Base-by-base conservation (phyloP, 1,284 basidiomycete genomes). In the Schizophyllum amplum region DNA sequence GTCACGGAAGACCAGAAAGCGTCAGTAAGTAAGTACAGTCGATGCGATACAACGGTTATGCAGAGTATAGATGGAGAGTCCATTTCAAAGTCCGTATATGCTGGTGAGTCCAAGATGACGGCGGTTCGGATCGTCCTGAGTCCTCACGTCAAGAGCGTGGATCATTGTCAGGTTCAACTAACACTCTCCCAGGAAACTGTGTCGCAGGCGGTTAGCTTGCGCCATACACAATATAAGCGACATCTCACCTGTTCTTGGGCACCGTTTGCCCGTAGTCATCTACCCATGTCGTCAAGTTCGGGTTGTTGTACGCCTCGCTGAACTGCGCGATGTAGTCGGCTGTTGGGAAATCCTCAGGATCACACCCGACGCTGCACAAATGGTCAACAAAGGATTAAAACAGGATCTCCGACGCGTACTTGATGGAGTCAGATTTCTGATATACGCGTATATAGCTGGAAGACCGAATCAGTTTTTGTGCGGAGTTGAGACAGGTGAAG, bases 321-420 rank as follows among this genome's bases (percentile, higher is more conserved):
- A 56, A 87, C 86, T 81, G 68, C 26, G 86, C 73, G 65, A 92
- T 92, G 66, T 92, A 92, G 21, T 77, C 74, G 52, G 75, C 69
- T 0, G 94, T 96, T 0, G 93, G 94, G 70, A 84, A 87, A 54
- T 82, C 80, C 22, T 73, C 68, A 1, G 93, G 93, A 66, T 94
- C 88, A 66, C 94, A 96, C 1, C 92, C 91, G 42, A 92, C 76
- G 67, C 90, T 91, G 55, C 86, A 80, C 7, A 77, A 67, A 55
- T 81, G 70, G 59, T 80, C 77, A 42, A 17, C 17, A 17, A 42
- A 42, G 3, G 33, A 42, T 13, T 9, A 3, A 42, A 17, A 4
- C 4, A 9, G 7, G 13, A 42, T 42, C 17, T 3, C 13, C 2
- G 33, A 42, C 13, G 17, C 33, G 33, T 42, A 42, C 33, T 42